These are phyloP conservation scores for Rutidosis leptorrhynchoides DNA, from an alignment of 129 eudicot genomes.

Conservation along the genomic window DNA sequence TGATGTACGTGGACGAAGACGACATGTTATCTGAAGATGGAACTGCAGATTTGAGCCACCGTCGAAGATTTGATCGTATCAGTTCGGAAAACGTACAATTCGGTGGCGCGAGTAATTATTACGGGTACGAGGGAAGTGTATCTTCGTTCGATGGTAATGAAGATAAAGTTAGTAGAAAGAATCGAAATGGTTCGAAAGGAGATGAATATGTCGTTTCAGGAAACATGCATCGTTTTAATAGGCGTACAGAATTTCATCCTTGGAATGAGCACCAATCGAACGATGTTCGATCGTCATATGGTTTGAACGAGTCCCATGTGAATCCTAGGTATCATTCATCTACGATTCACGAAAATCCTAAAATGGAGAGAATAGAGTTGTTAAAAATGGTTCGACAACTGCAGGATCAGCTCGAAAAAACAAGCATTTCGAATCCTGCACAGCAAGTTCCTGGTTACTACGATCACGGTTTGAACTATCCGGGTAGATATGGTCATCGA, in stretches of 20 bases:
- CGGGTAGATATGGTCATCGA: slow-evolving; percentile 35
- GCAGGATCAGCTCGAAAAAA: slow-evolving; percentile 61
- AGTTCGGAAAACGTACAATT: slow-evolving; percentile 41
- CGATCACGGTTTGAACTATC: slow-evolving; percentile 27
- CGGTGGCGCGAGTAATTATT: slow-evolving; percentile 30
- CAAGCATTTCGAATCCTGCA: slow-evolving; percentile 31
- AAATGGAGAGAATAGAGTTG: slow-evolving; percentile 48
- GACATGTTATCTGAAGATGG: slow-evolving; percentile 31
- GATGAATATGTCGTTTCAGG: slow-evolving; percentile 25
- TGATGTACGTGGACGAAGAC: slow-evolving; percentile 26
- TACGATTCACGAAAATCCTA: slow-evolving; percentile 30
- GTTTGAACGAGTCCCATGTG: slow-evolving; percentile 28
- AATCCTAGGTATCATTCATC: slow-evolving; percentile 31
- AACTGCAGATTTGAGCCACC: slow-evolving; percentile 25
- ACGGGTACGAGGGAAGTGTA: slow-evolving; percentile 58
- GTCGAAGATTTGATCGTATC: slow-evolving; percentile 29
- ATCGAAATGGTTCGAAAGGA: slow-evolving; percentile 16
- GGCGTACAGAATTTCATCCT: slow-evolving; percentile 32
- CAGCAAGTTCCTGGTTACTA: slow-evolving; percentile 30
- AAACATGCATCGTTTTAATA: slow-evolving; percentile 28
- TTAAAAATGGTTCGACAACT: slow-evolving; percentile 63
- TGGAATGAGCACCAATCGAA: slow-evolving; percentile 24
- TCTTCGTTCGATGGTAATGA: slow-evolving; percentile 70
- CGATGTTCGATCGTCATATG: slow-evolving; percentile 26
- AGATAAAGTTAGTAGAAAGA: slow-evolving; percentile 40